phyloP scores from a whole-genome alignment of 2,329 filamentous ascomycete genomes.

The Onygenales sp. region DNA sequence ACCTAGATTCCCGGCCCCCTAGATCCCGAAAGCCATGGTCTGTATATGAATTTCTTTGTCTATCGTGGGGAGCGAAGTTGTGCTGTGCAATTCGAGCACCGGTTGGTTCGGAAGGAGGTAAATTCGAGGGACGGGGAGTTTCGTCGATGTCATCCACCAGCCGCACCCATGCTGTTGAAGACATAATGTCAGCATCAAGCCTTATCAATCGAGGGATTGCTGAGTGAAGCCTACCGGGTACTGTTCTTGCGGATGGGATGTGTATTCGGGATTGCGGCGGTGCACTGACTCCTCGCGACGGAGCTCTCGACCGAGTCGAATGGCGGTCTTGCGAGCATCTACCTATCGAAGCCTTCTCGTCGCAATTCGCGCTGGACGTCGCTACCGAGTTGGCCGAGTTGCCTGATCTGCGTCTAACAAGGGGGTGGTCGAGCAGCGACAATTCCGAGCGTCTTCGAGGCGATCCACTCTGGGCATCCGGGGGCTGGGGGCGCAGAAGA shows the following conservation, averaged over 20 bases:
- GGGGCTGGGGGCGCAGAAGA: conserved; percentile 1
- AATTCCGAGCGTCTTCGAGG: conserved; percentile 7
- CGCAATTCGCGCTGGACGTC: conserved; percentile 6
- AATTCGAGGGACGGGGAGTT: neutral
- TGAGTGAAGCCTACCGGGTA: conserved; percentile 2
- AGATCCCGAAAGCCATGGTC: neutral
- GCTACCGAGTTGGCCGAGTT: conserved; percentile 6
- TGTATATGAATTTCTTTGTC: neutral
- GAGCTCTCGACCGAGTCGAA: conserved; percentile 1
- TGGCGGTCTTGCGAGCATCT: neutral
- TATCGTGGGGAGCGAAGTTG: conserved; percentile 7
- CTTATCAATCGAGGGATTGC: neutral
- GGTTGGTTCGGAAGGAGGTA: conserved; percentile 6
- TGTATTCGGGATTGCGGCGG: neutral
- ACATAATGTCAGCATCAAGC: neutral
- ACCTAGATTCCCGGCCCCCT: conserved; percentile 32
- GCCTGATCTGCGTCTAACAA: conserved; percentile 9
- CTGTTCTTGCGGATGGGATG: neutral
- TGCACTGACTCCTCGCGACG: neutral
- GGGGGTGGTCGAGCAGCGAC: conserved; percentile 7
- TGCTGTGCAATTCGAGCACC: conserved; percentile 11
- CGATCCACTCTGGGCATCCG: conserved; percentile 4
- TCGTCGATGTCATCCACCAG: conserved; percentile 1
- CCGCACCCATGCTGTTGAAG: conserved; percentile 12
- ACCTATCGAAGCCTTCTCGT: conserved; percentile 5